Percentiles rank a stretch among this genome's conserved stretches.
These are phyloP conservation scores for Corymbia citriodora DNA, from an alignment of 441 rosid species.

Conservation along the genomic window DNA sequence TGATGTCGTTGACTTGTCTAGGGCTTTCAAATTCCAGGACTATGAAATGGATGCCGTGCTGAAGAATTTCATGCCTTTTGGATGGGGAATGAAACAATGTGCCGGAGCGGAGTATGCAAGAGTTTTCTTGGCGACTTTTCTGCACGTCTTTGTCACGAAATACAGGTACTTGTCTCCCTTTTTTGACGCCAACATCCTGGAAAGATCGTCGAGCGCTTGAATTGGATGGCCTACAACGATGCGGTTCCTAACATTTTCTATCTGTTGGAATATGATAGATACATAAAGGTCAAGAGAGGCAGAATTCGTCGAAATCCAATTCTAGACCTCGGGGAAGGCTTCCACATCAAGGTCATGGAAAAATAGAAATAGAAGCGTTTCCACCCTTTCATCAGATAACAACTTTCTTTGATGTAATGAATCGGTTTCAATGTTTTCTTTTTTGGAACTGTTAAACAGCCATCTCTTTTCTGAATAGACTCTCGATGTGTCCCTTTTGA, in stretches of 20 bases:
- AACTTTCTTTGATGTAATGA: neutral
- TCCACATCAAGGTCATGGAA: neutral
- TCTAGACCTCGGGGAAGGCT: neutral
- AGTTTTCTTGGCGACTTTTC: slow-evolving; percentile 1
- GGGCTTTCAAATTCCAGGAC: neutral
- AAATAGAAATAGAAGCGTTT: neutral
- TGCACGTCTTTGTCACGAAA: slow-evolving; percentile 6
- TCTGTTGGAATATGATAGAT: neutral
- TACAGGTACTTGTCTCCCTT: neutral
- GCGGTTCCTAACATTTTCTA: neutral
- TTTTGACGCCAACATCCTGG: neutral
- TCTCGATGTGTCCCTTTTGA: neutral
- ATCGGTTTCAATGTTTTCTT: too few species aligned
- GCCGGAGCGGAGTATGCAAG: slow-evolving; percentile 6
- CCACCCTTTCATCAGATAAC: neutral
- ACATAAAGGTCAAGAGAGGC: neutral
- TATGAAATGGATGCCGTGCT: neutral
- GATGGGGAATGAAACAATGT: slow-evolving; percentile 3
- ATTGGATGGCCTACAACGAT: neutral
- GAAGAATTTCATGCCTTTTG: slow-evolving; percentile 8
- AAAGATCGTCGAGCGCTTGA: neutral
- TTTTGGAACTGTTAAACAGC: neutral
- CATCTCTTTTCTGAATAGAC: neutral
- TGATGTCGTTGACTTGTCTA: neutral
- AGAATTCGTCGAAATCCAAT: neutral